Percentiles rank a stretch among this genome's conserved stretches.
Evolutionary conservation across 75 land plant species (phyloP).

Genomic region (Selaginella moellendorffii): DNA sequence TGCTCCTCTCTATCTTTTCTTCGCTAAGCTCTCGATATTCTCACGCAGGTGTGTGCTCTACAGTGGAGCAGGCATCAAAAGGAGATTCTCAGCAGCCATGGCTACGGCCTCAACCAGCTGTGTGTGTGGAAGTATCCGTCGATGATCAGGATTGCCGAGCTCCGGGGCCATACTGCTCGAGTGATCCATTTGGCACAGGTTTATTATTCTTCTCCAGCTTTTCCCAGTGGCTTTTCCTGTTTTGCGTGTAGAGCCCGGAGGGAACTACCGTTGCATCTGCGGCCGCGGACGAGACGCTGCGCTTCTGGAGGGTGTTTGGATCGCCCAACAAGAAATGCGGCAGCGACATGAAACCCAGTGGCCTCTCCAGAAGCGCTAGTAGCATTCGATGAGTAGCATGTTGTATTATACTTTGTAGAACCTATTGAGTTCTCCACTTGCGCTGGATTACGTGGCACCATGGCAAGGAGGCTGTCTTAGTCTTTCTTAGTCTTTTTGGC

Average conservation of each 20-base stretch:
- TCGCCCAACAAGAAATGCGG: background rate
- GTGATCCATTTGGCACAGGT: slow-evolving; percentile 54
- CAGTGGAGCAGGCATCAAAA: slow-evolving; percentile 59
- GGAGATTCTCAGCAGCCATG: slow-evolving; percentile 61
- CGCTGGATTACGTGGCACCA: no score
- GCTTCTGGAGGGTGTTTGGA: slow-evolving; percentile 64
- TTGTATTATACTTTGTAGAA: no score
- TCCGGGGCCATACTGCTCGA: slow-evolving; percentile 33
- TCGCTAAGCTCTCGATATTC: background rate
- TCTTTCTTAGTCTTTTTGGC: no score
- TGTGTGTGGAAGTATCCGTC: slow-evolving; percentile 55
- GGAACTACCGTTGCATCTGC: slow-evolving; percentile 57
- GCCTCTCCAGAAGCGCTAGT: background rate
- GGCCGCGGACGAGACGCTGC: slow-evolving; percentile 57
- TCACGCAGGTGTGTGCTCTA: slow-evolving; percentile 40
- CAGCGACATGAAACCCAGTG: background rate
- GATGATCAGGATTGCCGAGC: slow-evolving; percentile 49
- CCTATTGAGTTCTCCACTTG: no score
- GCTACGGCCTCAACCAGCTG: slow-evolving; percentile 37
- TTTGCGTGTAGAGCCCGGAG: slow-evolving; percentile 46
- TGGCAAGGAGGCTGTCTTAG: no score
- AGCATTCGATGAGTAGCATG: background rate
- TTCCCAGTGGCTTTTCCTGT: background rate
- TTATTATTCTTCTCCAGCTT: background rate
- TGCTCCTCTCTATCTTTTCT: background rate